Evolutionary conservation across 495 filamentous ascomycete genomes (phyloP).

Genomic region (Apodospora peruviana): DNA sequence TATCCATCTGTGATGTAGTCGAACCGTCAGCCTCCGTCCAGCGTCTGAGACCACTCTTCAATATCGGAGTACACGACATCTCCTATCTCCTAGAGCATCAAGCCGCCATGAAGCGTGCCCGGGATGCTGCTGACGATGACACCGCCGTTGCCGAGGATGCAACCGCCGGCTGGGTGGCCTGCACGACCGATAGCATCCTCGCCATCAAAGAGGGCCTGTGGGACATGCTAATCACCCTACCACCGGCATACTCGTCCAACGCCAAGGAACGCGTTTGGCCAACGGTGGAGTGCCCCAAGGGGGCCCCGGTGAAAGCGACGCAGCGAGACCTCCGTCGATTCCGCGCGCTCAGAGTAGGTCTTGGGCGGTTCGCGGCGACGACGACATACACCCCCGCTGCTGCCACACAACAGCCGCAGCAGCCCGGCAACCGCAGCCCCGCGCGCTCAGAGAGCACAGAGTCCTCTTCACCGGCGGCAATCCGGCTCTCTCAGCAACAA

Average conservation of each 20-base stretch:
- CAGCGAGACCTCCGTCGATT: conserved; percentile 86
- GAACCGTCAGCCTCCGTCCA: conserved; percentile 52
- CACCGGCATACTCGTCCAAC: conserved; percentile 46
- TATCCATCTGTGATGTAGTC: conserved; percentile 59
- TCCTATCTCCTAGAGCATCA: conserved; percentile 59
- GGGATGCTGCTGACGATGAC: conserved; percentile 16
- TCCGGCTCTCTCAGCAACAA: conserved; percentile 16
- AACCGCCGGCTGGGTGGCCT: conserved; percentile 78
- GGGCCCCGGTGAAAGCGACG: conserved; percentile 69
- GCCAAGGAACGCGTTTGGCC: conserved; percentile 68
- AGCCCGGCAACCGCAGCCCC: conserved; percentile 8
- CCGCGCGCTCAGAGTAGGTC: conserved; percentile 59
- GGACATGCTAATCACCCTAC: conserved; percentile 80
- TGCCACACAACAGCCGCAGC: conserved; percentile 13
- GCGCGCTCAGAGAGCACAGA: conserved; percentile 19
- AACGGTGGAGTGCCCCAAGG: conserved; percentile 57
- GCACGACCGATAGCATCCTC: conserved; percentile 89
- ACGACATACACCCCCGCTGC: no score
- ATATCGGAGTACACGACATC: conserved; percentile 88
- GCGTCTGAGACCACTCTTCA: conserved; percentile 80
- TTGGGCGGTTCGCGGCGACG: conserved; percentile 49
- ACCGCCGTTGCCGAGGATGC: conserved; percentile 34
- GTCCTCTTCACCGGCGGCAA: conserved; percentile 14
- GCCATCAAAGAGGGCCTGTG: conserved; percentile 78
- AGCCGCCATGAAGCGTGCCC: conserved; percentile 28